These are phyloP conservation scores for Vitis hybrid DNA, from an alignment of 177 flowering plant species.

Conservation along the genomic window DNA sequence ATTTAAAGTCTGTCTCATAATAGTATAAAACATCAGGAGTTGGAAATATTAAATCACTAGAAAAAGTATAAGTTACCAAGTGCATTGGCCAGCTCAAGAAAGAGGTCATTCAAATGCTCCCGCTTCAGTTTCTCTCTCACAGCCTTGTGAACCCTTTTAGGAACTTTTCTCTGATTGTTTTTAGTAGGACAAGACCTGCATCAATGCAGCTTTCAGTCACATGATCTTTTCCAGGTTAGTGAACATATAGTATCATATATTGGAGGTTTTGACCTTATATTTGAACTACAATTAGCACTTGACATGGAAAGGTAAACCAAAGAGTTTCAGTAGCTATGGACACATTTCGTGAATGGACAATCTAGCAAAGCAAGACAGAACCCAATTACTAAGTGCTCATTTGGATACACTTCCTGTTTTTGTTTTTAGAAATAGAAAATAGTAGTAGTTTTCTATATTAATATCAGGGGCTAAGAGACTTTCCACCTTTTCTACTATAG, in stretches of 20 bases:
- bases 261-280: not conserved
- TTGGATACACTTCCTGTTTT: too few relatives aligned
- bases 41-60: not conserved
- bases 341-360: too few relatives aligned
- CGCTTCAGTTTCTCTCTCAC: constrained; percentile 90
- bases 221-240: not conserved
- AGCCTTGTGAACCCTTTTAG: constrained; percentile 76
- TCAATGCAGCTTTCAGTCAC: constrained; percentile 10
- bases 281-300: not conserved
- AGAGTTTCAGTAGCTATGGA: too few relatives aligned
- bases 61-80: constrained; percentile 29
- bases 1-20: not conserved
- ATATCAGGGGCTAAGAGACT: too few relatives aligned
- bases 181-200: constrained; percentile 47
- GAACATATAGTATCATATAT: not conserved
- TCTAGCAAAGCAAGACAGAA: too few relatives aligned
- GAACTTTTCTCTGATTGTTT: constrained; percentile 53
- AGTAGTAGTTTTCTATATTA: too few relatives aligned
- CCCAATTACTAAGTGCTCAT: too few relatives aligned
- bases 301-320: too few relatives aligned
- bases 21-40: constrained; percentile 16
- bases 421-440: too few relatives aligned
- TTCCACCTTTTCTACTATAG: too few relatives aligned
- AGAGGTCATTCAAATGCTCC: constrained; percentile 68
- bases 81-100: constrained; percentile 38